A percentile compares a stretch with the other conserved stretches of the same genome.
phyloP scores from a whole-genome alignment of 2,329 filamentous ascomycete genomes.

The Botrytis squamosa region DNA sequence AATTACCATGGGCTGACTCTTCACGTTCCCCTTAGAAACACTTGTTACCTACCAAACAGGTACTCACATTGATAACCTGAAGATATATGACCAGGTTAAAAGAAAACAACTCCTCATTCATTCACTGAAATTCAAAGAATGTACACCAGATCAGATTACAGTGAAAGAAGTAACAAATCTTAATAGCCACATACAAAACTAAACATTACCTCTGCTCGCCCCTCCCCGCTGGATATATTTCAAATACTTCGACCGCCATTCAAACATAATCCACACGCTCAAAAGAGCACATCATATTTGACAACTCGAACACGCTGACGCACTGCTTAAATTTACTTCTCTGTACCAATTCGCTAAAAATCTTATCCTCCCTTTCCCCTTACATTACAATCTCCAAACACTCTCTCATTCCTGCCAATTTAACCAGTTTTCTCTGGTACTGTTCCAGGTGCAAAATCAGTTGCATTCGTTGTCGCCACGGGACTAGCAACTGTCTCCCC shows the following conservation, averaged over 20 bases:
- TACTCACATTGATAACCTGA: not conserved
- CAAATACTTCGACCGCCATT: not conserved
- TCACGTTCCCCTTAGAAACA: not conserved
- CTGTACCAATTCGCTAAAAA: not conserved
- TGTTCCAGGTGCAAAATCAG: not conserved
- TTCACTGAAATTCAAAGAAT: not conserved
- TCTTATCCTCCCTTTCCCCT: not conserved
- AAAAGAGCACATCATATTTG: not conserved
- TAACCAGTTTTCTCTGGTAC: conserved; percentile 7
- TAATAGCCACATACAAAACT: conserved; percentile 1
- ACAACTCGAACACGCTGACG: not conserved
- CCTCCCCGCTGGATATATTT: not conserved
- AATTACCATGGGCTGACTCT: not conserved
- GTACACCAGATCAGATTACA: not conserved
- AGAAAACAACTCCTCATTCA: not conserved
- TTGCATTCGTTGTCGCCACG: not conserved
- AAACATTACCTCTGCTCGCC: not conserved
- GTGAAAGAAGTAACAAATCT: not conserved
- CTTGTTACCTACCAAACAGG: not conserved
- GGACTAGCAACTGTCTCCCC: conserved; percentile 34
- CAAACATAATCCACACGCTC: not conserved
- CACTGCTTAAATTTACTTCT: not conserved
- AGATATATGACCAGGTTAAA: not conserved
- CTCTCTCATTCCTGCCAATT: not conserved
- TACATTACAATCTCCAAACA: not conserved